phyloP scores from a whole-genome alignment of 768 basidiomycete species.

The Hericium rajendrae region DNA sequence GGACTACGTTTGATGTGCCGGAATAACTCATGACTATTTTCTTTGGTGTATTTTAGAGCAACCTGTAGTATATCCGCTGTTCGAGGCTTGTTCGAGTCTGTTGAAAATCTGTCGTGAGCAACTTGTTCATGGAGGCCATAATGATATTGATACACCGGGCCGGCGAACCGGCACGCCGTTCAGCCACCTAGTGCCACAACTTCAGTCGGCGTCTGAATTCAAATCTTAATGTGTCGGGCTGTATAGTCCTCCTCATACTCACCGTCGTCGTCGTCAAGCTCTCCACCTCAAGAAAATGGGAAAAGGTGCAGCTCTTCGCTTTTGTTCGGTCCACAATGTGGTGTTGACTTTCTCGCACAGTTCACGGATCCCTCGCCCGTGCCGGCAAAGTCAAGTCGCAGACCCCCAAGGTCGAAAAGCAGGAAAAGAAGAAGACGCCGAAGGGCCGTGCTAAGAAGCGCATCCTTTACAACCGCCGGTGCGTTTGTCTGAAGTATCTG shows the following conservation, averaged over 20 bases:
- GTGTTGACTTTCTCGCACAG: conserved; percentile 28
- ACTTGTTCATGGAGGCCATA: too few species aligned
- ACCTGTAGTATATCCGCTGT: neutral
- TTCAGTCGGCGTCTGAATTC: neutral
- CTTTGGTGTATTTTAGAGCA: neutral
- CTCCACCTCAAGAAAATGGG: conserved; percentile 16
- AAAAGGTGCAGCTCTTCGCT: conserved; percentile 12
- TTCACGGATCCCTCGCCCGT: conserved; percentile 99
- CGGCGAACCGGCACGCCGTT: neutral
- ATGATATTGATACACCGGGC: neutral
- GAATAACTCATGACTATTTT: conserved; percentile 12
- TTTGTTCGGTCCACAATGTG: neutral
- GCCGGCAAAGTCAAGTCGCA: conserved; percentile 99
- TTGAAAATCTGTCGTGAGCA: too few species aligned
- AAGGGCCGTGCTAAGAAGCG: conserved; percentile 98
- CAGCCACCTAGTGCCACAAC: neutral
- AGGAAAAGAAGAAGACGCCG: conserved; percentile 98
- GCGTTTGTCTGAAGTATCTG: conserved; percentile 22
- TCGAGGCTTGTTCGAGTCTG: too few species aligned
- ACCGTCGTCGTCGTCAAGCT: neutral
- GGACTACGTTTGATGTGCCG: conserved; percentile 50
- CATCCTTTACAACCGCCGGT: conserved; percentile 88
- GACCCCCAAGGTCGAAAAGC: conserved; percentile 95
- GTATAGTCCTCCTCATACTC: neutral
- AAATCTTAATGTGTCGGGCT: neutral